These are phyloP conservation scores for Aspergillus latus DNA, from an alignment of 2,329 filamentous ascomycete species.

Conservation along the genomic window DNA sequence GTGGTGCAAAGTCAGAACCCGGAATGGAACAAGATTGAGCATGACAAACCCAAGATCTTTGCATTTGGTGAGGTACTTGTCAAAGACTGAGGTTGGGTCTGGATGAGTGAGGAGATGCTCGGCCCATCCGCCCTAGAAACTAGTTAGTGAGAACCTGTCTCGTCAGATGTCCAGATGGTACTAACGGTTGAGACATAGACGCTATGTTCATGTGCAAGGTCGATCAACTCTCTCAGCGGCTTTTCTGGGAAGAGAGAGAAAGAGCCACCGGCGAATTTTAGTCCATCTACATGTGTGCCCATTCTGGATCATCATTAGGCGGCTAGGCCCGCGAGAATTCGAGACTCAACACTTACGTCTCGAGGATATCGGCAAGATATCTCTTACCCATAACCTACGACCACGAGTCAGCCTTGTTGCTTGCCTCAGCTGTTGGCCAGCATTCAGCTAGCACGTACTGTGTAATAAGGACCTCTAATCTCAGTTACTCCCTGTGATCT, in stretches of 20 bases:
- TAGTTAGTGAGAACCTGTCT: not conserved
- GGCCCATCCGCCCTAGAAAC: constrained; percentile 52
- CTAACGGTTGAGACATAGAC: constrained; percentile 55
- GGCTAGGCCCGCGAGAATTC: no score
- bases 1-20: not conserved
- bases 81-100: constrained; percentile 47
- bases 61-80: constrained; percentile 54
- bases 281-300: constrained; percentile 55
- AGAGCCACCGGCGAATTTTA: constrained; percentile 57
- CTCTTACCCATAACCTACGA: constrained; percentile 51
- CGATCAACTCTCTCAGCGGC: constrained; percentile 48
- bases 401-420: not conserved
- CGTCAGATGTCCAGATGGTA: not conserved
- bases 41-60: constrained; percentile 48
- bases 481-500: constrained; percentile 54
- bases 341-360: constrained; percentile 43
- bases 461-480: constrained; percentile 58
- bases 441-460: constrained; percentile 31
- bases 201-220: constrained; percentile 50
- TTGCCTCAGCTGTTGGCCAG: not conserved
- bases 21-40: not conserved
- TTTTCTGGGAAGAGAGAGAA: constrained; percentile 53
- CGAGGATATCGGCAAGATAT: constrained; percentile 54
- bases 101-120: constrained; percentile 55
- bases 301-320: constrained; percentile 38